phyloP scores from a whole-genome alignment of 208 protist species.

The Leishmania tarentolae region DNA sequence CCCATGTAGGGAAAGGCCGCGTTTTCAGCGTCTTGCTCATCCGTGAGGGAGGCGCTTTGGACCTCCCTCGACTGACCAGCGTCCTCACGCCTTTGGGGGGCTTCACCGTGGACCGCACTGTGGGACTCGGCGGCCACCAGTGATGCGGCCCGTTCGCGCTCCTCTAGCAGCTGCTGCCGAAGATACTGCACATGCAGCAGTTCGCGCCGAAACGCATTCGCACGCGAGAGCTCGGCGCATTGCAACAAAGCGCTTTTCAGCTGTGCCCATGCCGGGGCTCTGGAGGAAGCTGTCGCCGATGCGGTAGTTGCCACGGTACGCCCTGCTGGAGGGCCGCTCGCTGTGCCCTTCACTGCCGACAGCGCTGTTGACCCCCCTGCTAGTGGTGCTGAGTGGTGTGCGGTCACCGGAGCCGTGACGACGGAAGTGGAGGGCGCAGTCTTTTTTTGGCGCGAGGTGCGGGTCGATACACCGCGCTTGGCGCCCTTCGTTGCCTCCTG shows the following conservation, averaged over 20 bases:
- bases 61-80: neutral
- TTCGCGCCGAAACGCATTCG: slow-evolving; percentile 41
- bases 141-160: neutral
- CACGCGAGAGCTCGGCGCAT: slow-evolving; percentile 44
- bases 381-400: neutral
- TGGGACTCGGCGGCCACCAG: neutral
- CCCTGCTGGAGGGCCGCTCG: neutral
- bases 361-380: neutral
- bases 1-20: neutral
- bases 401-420: neutral
- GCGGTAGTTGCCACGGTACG: neutral
- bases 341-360: neutral
- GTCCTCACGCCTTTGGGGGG: neutral
- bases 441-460: neutral
- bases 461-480: neutral
- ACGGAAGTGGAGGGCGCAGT: neutral
- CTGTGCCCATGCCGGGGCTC: neutral
- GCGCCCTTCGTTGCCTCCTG: neutral
- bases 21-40: neutral
- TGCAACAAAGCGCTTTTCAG: slow-evolving; percentile 26
- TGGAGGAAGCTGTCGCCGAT: neutral
- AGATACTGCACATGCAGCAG: slow-evolving; percentile 44
- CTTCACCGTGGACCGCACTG: neutral
- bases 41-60: neutral
- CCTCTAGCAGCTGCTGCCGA: slow-evolving; percentile 24